Conservation (phyloP, 163 green algal species). For the Coccomyxa subellipsoidea region DNA sequence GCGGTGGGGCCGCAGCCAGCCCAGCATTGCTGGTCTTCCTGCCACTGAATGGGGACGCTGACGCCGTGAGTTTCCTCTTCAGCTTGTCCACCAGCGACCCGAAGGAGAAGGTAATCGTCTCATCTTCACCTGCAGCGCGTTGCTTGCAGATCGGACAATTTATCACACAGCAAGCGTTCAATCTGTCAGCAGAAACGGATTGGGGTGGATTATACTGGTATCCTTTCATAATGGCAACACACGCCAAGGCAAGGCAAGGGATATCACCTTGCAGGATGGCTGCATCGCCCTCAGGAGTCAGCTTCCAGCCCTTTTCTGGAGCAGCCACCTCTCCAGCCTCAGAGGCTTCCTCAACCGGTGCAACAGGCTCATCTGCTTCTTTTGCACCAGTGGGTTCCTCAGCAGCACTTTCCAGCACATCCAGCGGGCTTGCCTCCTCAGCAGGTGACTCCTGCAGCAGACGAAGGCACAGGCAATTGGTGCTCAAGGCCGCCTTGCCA, state of each 20-base stretch:
- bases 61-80: neutral
- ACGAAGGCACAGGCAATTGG: too few species aligned
- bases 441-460: neutral
- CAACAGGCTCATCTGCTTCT: neutral
- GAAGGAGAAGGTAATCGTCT: neutral
- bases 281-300: slow-evolving; percentile 1
- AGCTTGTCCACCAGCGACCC: neutral
- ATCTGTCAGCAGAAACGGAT: too few species aligned
- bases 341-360: neutral
- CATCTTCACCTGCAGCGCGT: neutral
- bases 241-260: neutral
- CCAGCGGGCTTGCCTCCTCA: neutral
- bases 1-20: neutral
- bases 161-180: too few species aligned
- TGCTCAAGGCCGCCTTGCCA: too few species aligned
- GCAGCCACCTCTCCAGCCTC: neutral
- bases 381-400: neutral
- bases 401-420: neutral
- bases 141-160: too few species aligned
- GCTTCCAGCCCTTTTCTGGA: neutral
- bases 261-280: neutral
- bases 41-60: neutral
- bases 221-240: too few species aligned
- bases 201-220: too few species aligned
- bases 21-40: neutral